These are phyloP conservation scores for Penicillium psychrosexuale DNA, from an alignment of 2,329 filamentous ascomycete genomes.

Conservation along the genomic window DNA sequence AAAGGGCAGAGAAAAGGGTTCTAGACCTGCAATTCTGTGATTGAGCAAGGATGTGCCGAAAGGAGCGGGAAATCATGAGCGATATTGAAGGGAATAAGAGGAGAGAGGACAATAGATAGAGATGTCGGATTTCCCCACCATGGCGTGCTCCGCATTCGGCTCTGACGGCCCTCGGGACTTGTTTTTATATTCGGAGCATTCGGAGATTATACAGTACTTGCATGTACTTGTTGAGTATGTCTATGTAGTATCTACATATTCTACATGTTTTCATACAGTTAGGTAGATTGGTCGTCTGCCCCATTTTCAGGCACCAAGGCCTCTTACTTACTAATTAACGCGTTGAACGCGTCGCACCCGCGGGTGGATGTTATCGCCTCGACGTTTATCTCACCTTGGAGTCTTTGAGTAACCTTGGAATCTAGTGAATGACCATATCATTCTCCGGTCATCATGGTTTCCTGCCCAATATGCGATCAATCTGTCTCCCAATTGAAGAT, in stretches of 20 bases:
- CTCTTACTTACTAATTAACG: conserved; percentile 2
- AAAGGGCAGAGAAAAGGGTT: neutral
- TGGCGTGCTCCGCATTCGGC: conserved; percentile 21
- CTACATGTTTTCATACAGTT: neutral
- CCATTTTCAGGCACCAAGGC: conserved; percentile 2
- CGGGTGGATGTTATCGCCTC: neutral
- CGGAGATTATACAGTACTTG: neutral
- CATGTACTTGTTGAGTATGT: neutral
- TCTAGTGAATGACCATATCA: neutral
- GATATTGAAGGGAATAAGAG: conserved; percentile 6
- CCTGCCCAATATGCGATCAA: conserved; percentile 78
- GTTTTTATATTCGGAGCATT: neutral
- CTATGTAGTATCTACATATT: neutral
- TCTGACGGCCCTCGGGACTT: neutral
- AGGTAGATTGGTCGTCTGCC: neutral
- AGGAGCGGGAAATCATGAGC: conserved; percentile 7
- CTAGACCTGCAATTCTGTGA: neutral
- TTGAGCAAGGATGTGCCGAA: neutral
- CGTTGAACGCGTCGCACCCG: conserved; percentile 1
- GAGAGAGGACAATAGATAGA: neutral
- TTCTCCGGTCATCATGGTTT: conserved; percentile 50
- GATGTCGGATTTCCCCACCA: conserved; percentile 9
- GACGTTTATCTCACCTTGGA: neutral
- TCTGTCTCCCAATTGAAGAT: conserved; percentile 57
- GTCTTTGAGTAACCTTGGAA: neutral